Base-by-base conservation (phyloP, 306 rosid species). In the Malus sieversii region DNA sequence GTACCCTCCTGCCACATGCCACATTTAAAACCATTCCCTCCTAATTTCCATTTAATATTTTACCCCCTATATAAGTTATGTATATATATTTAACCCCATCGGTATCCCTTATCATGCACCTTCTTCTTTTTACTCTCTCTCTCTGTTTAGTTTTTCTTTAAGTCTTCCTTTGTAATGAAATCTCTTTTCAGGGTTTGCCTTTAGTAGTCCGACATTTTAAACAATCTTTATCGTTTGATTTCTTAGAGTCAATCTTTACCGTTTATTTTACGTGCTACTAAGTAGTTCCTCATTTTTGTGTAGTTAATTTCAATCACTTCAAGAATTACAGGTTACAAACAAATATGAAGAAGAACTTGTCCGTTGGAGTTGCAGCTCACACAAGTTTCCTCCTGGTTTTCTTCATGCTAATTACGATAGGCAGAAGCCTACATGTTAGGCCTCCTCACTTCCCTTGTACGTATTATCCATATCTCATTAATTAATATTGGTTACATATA, bases 301-400 rank as follows among this genome's bases (percentile, higher is more conserved):
- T 22, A 23, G 25, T 63, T 48, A 48, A 44, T 23, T 35, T 48
- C 62, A n/a, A 25, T 71, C 58, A 53, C 35, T 38, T 70, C 75
- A 45, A 70, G 5, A n/a, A 15, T 9, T 57, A 57, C 10, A 14
- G 4, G 20, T 68, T 10, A 69, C 9, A n/a, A 6, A 27, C 3
- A 6, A 69, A 22, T 14, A 94, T 94, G 97, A 90, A 58, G 81
- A 90, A 58, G 83, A 82, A 71, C 74, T 68, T 76, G 66, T 73
- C 82, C 2, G 77, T 82, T 75, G 78, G 82, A 76, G 77, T 82
- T 70, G 77, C 81, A 76, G 76, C 86, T 61, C 84, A 76, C 63
- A 69, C 75, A 35, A 74, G 10, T 71, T 77, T 83, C 55, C 79
- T 90, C 3, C n/a, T 82, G 23, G 46, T 84, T 79, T 82, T 90